A percentile compares a stretch with the other conserved stretches of the same genome.
Conservation (phyloP, 2,329 filamentous ascomycete genomes). For the Monilinia aucupariae region DNA sequence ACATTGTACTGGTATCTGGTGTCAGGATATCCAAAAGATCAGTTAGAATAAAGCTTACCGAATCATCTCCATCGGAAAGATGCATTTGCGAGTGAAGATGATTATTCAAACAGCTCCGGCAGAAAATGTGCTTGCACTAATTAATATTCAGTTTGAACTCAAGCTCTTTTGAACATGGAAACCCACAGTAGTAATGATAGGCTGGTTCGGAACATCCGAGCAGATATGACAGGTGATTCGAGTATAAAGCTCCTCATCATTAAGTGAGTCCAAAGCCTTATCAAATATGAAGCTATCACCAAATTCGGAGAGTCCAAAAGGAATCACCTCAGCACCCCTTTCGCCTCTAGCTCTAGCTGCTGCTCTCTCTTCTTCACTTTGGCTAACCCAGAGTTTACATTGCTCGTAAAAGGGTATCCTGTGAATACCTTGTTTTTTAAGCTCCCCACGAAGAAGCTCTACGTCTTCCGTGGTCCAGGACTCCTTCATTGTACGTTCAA, state of each 20-base stretch:
- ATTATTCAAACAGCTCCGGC: slow-evolving; percentile 42
- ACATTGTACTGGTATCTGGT: slow-evolving; percentile 1
- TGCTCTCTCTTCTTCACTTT: slow-evolving; percentile 8
- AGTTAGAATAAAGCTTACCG: neutral
- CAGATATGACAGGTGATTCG: slow-evolving; percentile 42
- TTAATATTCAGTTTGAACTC: neutral
- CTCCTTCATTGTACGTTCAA: slow-evolving; percentile 33
- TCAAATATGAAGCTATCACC: slow-evolving; percentile 34
- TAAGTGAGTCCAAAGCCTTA: slow-evolving; percentile 32
- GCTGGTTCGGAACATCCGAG: slow-evolving; percentile 36
- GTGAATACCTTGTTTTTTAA: slow-evolving; percentile 15
- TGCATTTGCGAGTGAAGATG: slow-evolving; percentile 22
- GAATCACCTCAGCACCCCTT: slow-evolving; percentile 14
- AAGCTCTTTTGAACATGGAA: neutral
- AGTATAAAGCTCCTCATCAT: slow-evolving; percentile 32
- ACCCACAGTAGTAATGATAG: slow-evolving; percentile 40
- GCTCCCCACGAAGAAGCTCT: slow-evolving; percentile 16
- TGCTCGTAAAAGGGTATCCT: slow-evolving; percentile 30
- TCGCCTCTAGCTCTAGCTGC: slow-evolving; percentile 13
- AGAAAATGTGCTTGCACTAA: slow-evolving; percentile 52
- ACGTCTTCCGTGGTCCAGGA: slow-evolving; percentile 32
- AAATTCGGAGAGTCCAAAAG: slow-evolving; percentile 30
- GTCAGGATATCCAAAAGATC: neutral
- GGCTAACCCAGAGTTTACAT: slow-evolving; percentile 28
- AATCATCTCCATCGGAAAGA: neutral